phyloP scores from a whole-genome alignment of 768 basidiomycete genomes.

The Podaxis mareebaensis region DNA sequence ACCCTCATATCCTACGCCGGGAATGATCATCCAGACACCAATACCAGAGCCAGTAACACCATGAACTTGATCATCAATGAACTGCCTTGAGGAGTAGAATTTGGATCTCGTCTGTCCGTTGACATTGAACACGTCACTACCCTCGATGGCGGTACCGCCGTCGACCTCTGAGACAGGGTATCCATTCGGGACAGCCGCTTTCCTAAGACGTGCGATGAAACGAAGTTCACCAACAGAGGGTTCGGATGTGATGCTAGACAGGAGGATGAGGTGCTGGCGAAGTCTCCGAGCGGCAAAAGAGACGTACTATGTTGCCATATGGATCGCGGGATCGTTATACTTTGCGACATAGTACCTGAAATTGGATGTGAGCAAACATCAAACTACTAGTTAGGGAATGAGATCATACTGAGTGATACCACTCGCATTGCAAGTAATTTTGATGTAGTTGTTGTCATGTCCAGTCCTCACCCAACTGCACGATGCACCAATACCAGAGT shows the following conservation, averaged over 20 bases:
- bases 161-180: constrained; percentile 26
- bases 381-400: background rate
- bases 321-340: constrained; percentile 36
- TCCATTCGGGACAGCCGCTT: constrained; percentile 29
- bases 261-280: background rate
- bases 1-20: constrained; percentile 33
- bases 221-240: constrained; percentile 39
- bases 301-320: constrained; percentile 39
- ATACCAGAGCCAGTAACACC: constrained; percentile 33
- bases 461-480: constrained; percentile 30
- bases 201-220: constrained; percentile 35
- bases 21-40: constrained; percentile 33
- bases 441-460: constrained; percentile 35
- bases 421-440: constrained; percentile 36
- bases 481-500: constrained; percentile 33
- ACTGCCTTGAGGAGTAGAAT: constrained; percentile 35
- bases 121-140: constrained; percentile 34
- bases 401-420: constrained; percentile 31
- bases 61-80: constrained; percentile 36
- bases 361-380: background rate
- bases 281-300: background rate
- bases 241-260: constrained; percentile 31
- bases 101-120: constrained; percentile 34
- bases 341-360: constrained; percentile 34
- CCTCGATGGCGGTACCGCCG: constrained; percentile 37